A percentile compares a stretch with the other conserved stretches of the same genome.
Conservation (phyloP, 176 grass and related monocot species). For the Hsuehochloa calcarea region DNA sequence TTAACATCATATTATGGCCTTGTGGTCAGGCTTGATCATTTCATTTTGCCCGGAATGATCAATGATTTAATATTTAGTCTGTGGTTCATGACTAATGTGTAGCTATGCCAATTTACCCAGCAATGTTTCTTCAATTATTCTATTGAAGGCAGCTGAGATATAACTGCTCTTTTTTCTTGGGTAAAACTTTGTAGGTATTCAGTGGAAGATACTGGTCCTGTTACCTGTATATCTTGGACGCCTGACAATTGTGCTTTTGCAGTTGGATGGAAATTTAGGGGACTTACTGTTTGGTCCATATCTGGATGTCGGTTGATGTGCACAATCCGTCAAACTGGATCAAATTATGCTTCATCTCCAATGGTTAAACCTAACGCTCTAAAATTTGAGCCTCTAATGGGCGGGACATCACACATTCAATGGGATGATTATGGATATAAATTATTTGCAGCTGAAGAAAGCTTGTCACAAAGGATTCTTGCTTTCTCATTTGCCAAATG, state of each 20-base stretch:
- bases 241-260: constrained; percentile 97
- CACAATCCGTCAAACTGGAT: constrained; percentile 86
- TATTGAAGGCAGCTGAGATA: neutral
- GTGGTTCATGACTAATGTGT: neutral
- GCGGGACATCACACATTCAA: constrained; percentile 82
- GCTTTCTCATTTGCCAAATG: constrained; percentile 95
- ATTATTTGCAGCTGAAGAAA: constrained; percentile 91
- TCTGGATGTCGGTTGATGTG: constrained; percentile 98
- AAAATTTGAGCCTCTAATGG: constrained; percentile 86
- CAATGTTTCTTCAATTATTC: constrained; percentile 24
- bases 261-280: constrained; percentile 95
- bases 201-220: constrained; percentile 94
- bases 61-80: constrained; percentile 2
- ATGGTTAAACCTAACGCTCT: constrained; percentile 60
- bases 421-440: constrained; percentile 98
- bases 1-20: neutral
- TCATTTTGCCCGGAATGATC: neutral
- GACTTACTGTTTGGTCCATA: constrained; percentile 93
- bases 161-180: neutral
- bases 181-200: constrained; percentile 73
- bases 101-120: neutral
- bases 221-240: constrained; percentile 93
- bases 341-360: constrained; percentile 74
- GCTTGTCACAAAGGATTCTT: constrained; percentile 70
- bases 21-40: neutral